Percentiles rank a stretch among this genome's conserved stretches.
Conservation (phyloP, 1,284 basidiomycete genomes). For the Cystobasidium sp. region DNA sequence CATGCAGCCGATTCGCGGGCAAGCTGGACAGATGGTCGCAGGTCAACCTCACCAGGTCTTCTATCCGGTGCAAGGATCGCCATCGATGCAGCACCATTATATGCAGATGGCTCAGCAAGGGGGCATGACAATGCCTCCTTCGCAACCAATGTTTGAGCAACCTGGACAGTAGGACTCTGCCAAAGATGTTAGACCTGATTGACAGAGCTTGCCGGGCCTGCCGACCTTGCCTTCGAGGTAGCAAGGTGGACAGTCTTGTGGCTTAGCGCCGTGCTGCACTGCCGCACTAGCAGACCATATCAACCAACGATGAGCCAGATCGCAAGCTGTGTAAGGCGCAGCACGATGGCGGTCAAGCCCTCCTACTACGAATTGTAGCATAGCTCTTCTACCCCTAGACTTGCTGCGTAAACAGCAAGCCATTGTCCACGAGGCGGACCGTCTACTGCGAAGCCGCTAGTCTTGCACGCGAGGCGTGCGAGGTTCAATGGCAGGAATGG, state of each 20-base stretch:
- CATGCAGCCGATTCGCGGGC: slow-evolving; percentile 24
- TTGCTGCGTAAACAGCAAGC: no score
- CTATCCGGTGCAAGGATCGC: slow-evolving; percentile 26
- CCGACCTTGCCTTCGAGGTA: not conserved
- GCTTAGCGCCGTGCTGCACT: no score
- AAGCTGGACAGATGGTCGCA: slow-evolving; percentile 13
- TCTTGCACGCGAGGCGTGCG: not conserved
- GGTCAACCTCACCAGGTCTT: slow-evolving; percentile 29
- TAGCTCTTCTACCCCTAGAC: not conserved
- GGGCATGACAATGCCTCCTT: slow-evolving; percentile 18
- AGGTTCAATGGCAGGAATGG: not conserved
- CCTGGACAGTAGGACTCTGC: not conserved
- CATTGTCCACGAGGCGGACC: no score
- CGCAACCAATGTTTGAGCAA: slow-evolving; percentile 37
- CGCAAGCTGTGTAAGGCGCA: not conserved
- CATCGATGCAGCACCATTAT: slow-evolving; percentile 31
- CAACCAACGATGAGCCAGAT: no score
- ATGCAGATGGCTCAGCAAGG: slow-evolving; percentile 24
- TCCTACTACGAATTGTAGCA: slow-evolving; percentile 1
- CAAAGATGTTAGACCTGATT: not conserved
- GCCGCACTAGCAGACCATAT: no score
- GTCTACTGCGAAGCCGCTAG: not conserved
- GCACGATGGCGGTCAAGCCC: not conserved
- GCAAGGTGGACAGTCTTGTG: not conserved
- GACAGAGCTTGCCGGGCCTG: not conserved